Evolutionary conservation across 2,329 filamentous ascomycete genomes (phyloP).

Genomic region (Pezicula carpinea): DNA sequence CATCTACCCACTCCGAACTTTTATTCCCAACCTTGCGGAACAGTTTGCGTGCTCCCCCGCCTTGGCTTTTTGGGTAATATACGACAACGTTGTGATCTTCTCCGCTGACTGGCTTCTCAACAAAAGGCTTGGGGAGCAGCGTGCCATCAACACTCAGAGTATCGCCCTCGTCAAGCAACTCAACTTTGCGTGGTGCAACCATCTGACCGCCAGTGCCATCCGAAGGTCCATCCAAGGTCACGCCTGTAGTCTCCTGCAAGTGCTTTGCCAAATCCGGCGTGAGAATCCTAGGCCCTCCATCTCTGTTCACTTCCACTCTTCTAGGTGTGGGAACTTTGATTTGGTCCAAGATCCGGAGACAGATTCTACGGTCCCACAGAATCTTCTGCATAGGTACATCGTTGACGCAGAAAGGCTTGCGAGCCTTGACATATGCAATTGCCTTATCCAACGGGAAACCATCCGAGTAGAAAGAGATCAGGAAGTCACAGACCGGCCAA

Average conservation of each 20-base stretch:
- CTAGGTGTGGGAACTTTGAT: conserved; percentile 86
- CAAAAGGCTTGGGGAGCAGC: conserved; percentile 84
- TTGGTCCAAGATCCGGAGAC: conserved; percentile 80
- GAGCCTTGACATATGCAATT: conserved; percentile 87
- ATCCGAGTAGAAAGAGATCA: conserved; percentile 98
- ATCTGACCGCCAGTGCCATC: conserved; percentile 56
- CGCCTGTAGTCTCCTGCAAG: conserved; percentile 74
- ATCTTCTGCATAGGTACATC: conserved; percentile 97
- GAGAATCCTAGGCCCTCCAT: conserved; percentile 78
- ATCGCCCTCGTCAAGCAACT: conserved; percentile 86
- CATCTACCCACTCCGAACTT: conserved; percentile 87
- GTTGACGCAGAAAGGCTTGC: conserved; percentile 96
- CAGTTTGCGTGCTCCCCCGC: conserved; percentile 83
- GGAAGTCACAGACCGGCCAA: conserved; percentile 87
- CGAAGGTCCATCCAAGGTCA: conserved; percentile 66
- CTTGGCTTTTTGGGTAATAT: conserved; percentile 83
- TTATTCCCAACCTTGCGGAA: conserved; percentile 99
- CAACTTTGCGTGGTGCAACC: conserved; percentile 58
- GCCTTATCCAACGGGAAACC: conserved; percentile 96
- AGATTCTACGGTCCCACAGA: conserved; percentile 90
- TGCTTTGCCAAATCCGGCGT: conserved; percentile 77
- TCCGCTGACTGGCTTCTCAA: conserved; percentile 96
- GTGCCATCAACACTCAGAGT: conserved; percentile 82
- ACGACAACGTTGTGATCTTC: conserved; percentile 99
- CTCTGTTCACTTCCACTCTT: conserved; percentile 84